Base-by-base conservation (phyloP, 1,284 basidiomycete species). In the Microstroma glucosiphilum region DNA sequence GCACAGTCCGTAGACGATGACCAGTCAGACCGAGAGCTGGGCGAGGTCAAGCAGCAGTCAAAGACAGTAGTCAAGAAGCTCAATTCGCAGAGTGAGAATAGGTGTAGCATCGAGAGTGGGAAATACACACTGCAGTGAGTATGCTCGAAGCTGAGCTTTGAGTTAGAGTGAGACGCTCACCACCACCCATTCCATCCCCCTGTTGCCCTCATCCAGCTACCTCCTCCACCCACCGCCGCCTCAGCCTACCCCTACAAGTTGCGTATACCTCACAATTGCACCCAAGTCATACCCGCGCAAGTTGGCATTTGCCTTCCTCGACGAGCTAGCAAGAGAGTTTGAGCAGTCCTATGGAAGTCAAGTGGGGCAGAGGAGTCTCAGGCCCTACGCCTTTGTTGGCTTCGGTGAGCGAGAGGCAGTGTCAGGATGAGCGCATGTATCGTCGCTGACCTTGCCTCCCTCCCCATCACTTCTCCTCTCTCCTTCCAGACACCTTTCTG, bases 271-370 rank as follows among this genome's bases (percentile, higher is more conserved):
- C 66, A 90, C 90, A 69, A 93, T 99, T 79, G 87, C 92, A 59
- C 94, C 97, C 82, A 90, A 92, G 80, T 92, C 91, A 6, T 99
- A 99, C 82, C 94, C 94, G 25, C 86, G 96, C 67, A 98, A 97
- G 81, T 86, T 98, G 25, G 92, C 93, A 0, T 99, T 99, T 81
- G 91, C 91, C 15, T 99, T 93, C 81, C 86, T 99, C 56, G 93
- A 97, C 72, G 94, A 99, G 81, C 84, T 98, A 41, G 90, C 91
- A 37, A 96, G 96, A 77, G 94, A 99, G 81, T 99, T 99, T 64
- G 76, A 79, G 53, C 72, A 79, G 48, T 77, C 72, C 63, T 80
- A 80, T 58, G 78, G 78, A 41, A 68, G 65, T 54, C 69, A 75
- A 64, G 69, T 76, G 1, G 67, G 58, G 48, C 67, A 76, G 63